phyloP scores from a whole-genome alignment of 768 basidiomycete genomes.

The Coprinopsis strossmayeri region DNA sequence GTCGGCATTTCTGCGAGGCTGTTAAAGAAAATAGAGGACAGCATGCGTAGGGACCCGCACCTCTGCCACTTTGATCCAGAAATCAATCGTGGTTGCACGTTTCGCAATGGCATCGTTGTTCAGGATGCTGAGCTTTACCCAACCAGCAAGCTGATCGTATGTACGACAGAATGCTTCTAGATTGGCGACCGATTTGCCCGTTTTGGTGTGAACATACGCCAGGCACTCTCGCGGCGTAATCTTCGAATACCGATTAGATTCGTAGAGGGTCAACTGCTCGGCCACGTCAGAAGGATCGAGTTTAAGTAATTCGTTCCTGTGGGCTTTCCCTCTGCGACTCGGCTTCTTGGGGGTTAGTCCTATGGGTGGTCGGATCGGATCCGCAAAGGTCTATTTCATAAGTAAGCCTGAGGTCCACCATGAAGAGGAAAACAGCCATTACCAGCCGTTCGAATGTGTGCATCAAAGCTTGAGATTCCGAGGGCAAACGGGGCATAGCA shows the following conservation, averaged over 20 bases:
- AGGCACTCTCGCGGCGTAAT: constrained; percentile 74
- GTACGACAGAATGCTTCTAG: constrained; percentile 50
- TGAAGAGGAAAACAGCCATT: too few relatives aligned
- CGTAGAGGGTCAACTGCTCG: constrained; percentile 74
- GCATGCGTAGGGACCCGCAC: constrained; percentile 28
- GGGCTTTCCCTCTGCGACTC: constrained; percentile 41
- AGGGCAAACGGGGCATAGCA: constrained; percentile 33
- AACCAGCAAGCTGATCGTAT: constrained; percentile 55
- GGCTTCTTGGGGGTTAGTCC: constrained; percentile 26
- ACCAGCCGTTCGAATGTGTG: constrained; percentile 52
- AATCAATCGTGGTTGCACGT: constrained; percentile 54
- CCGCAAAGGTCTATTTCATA: constrained; percentile 41
- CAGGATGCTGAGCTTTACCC: constrained; percentile 64
- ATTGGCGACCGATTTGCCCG: constrained; percentile 31
- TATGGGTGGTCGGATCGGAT: constrained; percentile 19
- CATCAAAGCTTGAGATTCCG: constrained; percentile 42
- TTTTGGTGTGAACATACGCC: constrained; percentile 42
- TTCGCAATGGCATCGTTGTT: constrained; percentile 42
- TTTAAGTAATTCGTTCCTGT: constrained; percentile 56
- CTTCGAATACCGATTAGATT: constrained; percentile 61
- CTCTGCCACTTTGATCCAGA: constrained; percentile 78
- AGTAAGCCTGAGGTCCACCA: too few relatives aligned
- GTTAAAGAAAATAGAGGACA: constrained; percentile 9
- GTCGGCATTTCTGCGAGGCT: constrained; percentile 51
- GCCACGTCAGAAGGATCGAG: constrained; percentile 68